Conservation (phyloP, 805 yeast species). For the Alloascoidea africana region DNA sequence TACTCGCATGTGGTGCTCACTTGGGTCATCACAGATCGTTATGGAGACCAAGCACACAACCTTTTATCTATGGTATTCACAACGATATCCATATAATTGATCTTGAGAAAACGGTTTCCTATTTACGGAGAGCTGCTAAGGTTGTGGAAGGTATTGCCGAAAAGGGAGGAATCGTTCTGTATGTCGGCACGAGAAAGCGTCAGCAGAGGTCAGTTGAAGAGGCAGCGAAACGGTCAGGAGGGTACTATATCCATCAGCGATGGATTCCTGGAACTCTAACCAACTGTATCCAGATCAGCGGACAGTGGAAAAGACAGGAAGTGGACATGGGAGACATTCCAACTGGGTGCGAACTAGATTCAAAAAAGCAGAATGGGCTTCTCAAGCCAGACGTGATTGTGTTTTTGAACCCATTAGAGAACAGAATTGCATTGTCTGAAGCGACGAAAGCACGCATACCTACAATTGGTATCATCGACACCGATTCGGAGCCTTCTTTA, state of each 20-base stretch:
- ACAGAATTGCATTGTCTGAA: constrained; percentile 66
- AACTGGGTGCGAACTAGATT: constrained; percentile 41
- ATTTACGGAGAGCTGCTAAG: constrained; percentile 67
- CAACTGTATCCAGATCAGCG: constrained; percentile 54
- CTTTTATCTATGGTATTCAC: constrained; percentile 76
- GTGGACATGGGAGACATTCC: constrained; percentile 60
- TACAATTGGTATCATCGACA: constrained; percentile 86
- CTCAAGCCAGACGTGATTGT: constrained; percentile 85
- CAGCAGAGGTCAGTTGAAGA: constrained; percentile 59
- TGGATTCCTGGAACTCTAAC: constrained; percentile 96
- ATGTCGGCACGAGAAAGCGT: constrained; percentile 72
- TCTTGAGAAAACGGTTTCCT: constrained; percentile 64
- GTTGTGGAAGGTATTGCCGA: constrained; percentile 74
- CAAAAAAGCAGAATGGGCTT: constrained; percentile 32
- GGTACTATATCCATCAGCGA: constrained; percentile 66
- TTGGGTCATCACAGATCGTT: constrained; percentile 78
- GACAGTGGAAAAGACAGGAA: constrained; percentile 50
- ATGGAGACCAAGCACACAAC: constrained; percentile 72
- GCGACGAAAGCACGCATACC: constrained; percentile 77
- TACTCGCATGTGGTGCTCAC: constrained; percentile 89
- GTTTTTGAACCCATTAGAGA: constrained; percentile 76
- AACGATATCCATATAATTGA: constrained; percentile 88
- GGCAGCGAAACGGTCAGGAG: constrained; percentile 67
- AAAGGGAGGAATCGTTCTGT: constrained; percentile 74
- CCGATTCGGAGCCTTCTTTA: constrained; percentile 80